These are phyloP conservation scores for Lindgomyces ingoldianus DNA, from an alignment of 495 filamentous ascomycete genomes.

Conservation along the genomic window DNA sequence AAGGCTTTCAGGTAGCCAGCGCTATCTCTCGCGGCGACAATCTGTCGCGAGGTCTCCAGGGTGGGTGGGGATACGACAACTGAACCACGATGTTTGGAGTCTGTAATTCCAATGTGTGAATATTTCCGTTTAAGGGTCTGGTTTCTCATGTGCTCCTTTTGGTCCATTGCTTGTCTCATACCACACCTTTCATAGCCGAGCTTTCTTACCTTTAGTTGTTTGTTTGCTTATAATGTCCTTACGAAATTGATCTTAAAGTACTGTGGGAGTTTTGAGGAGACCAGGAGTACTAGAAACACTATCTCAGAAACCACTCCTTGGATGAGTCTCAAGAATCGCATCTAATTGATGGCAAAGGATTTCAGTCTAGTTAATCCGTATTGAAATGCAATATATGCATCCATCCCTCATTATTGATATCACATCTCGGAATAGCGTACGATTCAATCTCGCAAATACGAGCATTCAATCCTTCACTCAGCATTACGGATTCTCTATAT, in stretches of 20 bases:
- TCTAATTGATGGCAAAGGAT: too few species aligned
- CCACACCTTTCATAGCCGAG: too few species aligned
- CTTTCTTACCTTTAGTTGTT: too few species aligned
- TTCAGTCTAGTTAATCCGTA: not conserved
- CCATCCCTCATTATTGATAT: too few species aligned
- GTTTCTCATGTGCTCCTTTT: not conserved
- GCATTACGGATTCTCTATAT: not conserved
- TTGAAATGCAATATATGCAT: too few species aligned
- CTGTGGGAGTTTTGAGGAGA: too few species aligned
- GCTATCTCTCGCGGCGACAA: slow-evolving; percentile 26
- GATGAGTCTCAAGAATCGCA: too few species aligned
- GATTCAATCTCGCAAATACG: not conserved
- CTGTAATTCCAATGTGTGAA: not conserved
- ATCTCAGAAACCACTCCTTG: too few species aligned
- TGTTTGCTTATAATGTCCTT: too few species aligned
- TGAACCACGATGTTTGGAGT: not conserved
- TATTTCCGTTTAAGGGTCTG: not conserved
- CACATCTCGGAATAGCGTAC: too few species aligned
- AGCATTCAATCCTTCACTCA: not conserved
- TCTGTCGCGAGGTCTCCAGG: slow-evolving; percentile 14
- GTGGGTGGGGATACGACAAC: slow-evolving; percentile 36
- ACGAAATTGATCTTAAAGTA: too few species aligned
- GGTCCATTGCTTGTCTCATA: not conserved
- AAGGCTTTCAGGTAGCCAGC: slow-evolving; percentile 33
- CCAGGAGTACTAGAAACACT: too few species aligned